phyloP scores from a whole-genome alignment of 176 grass and related monocot species.

The Aegilops bicornis region DNA sequence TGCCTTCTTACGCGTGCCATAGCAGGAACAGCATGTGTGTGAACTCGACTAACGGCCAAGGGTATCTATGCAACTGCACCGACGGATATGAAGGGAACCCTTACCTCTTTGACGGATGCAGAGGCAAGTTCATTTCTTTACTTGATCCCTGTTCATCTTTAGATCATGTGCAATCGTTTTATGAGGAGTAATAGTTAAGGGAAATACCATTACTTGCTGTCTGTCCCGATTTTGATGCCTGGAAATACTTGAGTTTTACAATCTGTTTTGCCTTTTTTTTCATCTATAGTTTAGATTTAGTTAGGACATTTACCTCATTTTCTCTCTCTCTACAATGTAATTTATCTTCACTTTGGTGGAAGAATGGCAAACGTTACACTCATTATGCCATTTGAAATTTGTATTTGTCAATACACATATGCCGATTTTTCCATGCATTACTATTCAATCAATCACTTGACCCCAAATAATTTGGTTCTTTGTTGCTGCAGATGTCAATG shows the following conservation, averaged over 20 bases:
- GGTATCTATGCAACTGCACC: conserved; percentile 11
- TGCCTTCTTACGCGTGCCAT: neutral
- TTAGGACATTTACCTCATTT: neutral
- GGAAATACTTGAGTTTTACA: neutral
- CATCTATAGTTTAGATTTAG: neutral
- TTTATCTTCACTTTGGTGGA: too few relatives aligned
- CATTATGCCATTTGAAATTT: neutral
- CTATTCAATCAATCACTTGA: neutral
- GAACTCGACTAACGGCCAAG: neutral
- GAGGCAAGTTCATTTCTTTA: neutral
- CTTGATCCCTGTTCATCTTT: neutral
- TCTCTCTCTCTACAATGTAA: too few relatives aligned
- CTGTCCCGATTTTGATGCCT: neutral
- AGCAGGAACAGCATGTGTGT: neutral
- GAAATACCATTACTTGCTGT: neutral
- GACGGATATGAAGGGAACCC: neutral
- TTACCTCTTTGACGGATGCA: neutral
- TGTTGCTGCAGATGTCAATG: conserved; percentile 23
- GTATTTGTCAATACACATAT: neutral
- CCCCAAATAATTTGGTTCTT: neutral
- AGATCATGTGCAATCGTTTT: neutral
- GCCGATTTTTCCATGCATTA: neutral
- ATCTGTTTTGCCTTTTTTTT: neutral
- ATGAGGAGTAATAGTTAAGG: neutral
- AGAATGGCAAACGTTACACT: neutral